Base-by-base conservation (phyloP, 2,329 filamentous ascomycete species). In the Byssoonygena ceratinophila region DNA sequence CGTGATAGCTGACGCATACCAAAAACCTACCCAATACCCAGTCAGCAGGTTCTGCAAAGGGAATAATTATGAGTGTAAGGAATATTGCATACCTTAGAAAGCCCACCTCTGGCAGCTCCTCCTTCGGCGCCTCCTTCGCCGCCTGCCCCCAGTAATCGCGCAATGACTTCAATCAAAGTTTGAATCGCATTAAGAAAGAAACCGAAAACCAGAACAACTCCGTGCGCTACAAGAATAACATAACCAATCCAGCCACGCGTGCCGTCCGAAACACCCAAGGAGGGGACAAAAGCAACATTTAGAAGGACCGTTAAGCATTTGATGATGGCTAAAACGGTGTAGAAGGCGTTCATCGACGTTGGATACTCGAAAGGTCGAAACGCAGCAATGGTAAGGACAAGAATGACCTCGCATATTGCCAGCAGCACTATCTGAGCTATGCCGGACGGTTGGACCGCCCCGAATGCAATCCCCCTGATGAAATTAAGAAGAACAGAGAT, bases 341-440 rank as follows among this genome's bases (percentile, higher is more conserved):
- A 90, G 60, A 96, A 96, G 8, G 87, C 81, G 64, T 97, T 97
- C 92, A 98, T 98, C 25, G 91, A 96, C 0, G 92, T 97, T 20
- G 90, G 82, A 1, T 83, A 82, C 55, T 91, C 84, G 63, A 94
- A 98, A 0, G 92, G 92, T 14, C 86, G 82, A 72, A 97, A 94
- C 6, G 88, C 87, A 61, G 92, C 83, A 3, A 97, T 73, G 0
- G 90, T 91, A 41, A 97, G 75, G 32, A 96, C 82, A 54, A 90
- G 81, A 31, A 96, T 84, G 57, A 97, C 85, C 71, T 98, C 92
- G 68, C 90, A 96, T 51, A 96, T 91, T 23, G 90, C 90, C 36
- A 98, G 77, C 40, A 97, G 75, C 22, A 96, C 86, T 53, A 98
- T 80, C 68, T 98, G 92, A 2, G 89, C 90, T 53, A 96, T 89